A percentile compares a stretch with the other conserved stretches of the same genome.
These are phyloP conservation scores for Lepidopterella palustris DNA, from an alignment of 495 filamentous ascomycete genomes.

Conservation along the genomic window DNA sequence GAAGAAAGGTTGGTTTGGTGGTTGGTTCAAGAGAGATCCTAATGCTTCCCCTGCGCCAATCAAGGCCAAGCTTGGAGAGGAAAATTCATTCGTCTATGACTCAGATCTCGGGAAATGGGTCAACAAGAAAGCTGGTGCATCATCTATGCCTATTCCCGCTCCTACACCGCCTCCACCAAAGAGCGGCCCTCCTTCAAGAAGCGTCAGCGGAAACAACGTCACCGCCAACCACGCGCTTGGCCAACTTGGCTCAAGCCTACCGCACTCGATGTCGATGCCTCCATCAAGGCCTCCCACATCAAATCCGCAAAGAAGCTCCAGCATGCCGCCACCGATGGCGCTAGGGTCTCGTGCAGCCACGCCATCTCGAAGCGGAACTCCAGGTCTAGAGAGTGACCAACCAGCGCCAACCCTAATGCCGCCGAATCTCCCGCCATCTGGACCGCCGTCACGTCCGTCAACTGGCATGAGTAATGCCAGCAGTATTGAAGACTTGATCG, in stretches of 20 bases:
- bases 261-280: slow-evolving; percentile 4
- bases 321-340: slow-evolving; percentile 27
- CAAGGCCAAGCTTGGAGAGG: slow-evolving; percentile 90
- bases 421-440: slow-evolving; percentile 19
- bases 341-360: neutral
- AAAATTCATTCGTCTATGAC: slow-evolving; percentile 89
- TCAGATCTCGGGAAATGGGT: slow-evolving; percentile 94
- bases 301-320: slow-evolving; percentile 18
- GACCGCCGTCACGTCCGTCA: slow-evolving; percentile 34
- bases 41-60: slow-evolving; percentile 59
- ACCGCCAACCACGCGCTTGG: slow-evolving; percentile 15
- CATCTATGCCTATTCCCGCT: slow-evolving; percentile 30
- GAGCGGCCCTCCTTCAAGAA: slow-evolving; percentile 23
- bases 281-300: slow-evolving; percentile 14
- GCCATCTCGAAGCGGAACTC: slow-evolving; percentile 16
- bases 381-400: slow-evolving; percentile 14
- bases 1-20: slow-evolving; percentile 65
- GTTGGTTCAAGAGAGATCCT: slow-evolving; percentile 78
- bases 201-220: slow-evolving; percentile 17
- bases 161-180: slow-evolving; percentile 43
- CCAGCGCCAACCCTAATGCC: slow-evolving; percentile 17
- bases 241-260: slow-evolving; percentile 9
- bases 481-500: slow-evolving; percentile 79
- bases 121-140: slow-evolving; percentile 74
- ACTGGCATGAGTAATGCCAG: slow-evolving; percentile 68